Evolutionary conservation across 495 filamentous ascomycete genomes (phyloP), one percentile per base, ranked within the genome.

Genomic region (Xylaria castorea): DNA sequence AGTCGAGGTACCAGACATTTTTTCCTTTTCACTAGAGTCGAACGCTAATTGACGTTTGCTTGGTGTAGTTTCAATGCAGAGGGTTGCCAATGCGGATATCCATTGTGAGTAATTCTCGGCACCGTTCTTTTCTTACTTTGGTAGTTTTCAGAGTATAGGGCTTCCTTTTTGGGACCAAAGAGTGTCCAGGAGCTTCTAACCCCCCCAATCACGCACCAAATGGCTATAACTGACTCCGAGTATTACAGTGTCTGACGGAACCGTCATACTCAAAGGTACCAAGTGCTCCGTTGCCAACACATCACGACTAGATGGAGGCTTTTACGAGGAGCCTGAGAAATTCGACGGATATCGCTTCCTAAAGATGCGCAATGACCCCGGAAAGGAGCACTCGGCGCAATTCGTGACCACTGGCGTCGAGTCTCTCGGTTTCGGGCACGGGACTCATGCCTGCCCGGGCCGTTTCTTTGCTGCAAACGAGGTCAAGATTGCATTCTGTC

Each of bases 281-380:
- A 75, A 46, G 14, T 76, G 85, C 30, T 71, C 68, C 12, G 79
- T 87, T 16, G 83, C 82, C 7, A 61, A 71, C 22, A 68, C 61
- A 5, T 50, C 62, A 12, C 78, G 80, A 73, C 75, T 73, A 55
- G 83, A 89, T 65, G 78, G 82, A 22, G 27, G 67, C 4, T 57
- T 85, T 63, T 87, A 88, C 73, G 75, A 80, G 7, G 71, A 84
- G 30, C 78, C 86, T 5, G 71, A 80, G 11, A 71, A 70, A 20
- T 89, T 80, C 76, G 85, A 89, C 73, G 82, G 80, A 14, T 81
- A 81, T 57, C 85, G 87, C 18, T 89, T 87, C 73, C 76, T 82
- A 48, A 81, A 80, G 2, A 80, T 84, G 79, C 75, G 81, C 18
- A 73, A 75, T 25, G 70, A 72, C 6, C 68, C 77, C 0, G 86